Evolutionary conservation across 2,329 filamentous ascomycete genomes (phyloP), one percentile per base, ranked within the genome.

Genomic region (Leptographium wingfieldii): DNA sequence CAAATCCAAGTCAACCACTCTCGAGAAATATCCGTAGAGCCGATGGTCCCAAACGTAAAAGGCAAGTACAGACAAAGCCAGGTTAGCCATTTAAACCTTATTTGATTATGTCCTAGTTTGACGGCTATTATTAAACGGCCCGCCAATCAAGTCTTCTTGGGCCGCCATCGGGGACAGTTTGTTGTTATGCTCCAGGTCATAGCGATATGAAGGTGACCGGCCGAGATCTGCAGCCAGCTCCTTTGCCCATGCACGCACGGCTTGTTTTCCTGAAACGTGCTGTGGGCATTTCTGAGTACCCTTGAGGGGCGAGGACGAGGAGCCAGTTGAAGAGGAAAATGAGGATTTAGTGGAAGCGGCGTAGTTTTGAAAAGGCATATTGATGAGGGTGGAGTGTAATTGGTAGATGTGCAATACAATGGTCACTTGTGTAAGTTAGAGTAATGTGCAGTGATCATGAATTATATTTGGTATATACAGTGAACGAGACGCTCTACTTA

Each of bases 311-410:
- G 5, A 46, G 16, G 56, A 29, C 12, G 56, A 12, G n/a, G 62
- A 40, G 22, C 56, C 25, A 25, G 62, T 59, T 3, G 60, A 58
- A 9, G 53, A 33, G 19, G 55, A 66, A 58, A 66, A 69, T 65
- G 52, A 66, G 59, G 66, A 69, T 65, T 65, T 66, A 58, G 68
- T 64, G 35, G 70, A 69, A 55, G 68, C 66, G n/a, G 69, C 63
- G 63, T 63, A 51, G 48, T 70, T 67, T 62, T 67, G 68, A 64
- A 35, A 48, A 43, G 53, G 25, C 55, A 56, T 56, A 5, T 10
- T 60, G 46, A 46, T 4, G 22, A 40, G 12, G 19, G 2, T 5
- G 14, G 12, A 12, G 6, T 31, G 16, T 3, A 27, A 12, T 52
- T 25, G 27, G 12, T 55, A 16, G 19, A n/a, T 51, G 27, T 52